Base-by-base conservation (phyloP, 179 eudicot genomes). In the Heliamphora pulchella region DNA sequence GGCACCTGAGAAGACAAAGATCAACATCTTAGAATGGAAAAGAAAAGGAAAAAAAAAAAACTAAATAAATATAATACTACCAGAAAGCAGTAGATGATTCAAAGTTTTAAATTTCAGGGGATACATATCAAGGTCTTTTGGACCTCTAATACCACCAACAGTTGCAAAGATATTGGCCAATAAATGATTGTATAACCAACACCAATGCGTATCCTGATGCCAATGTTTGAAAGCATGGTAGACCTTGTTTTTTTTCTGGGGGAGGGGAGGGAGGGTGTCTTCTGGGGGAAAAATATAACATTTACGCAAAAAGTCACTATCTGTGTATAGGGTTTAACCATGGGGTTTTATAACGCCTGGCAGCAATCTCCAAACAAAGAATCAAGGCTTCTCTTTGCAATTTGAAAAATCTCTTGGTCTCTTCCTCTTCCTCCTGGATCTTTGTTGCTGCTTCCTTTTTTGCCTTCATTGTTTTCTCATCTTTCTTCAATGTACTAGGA, bases 321-420 rank as follows among this genome's bases (percentile, higher is more conserved):
- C 43, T 31, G 84, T 62, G 11, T 41, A 43, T 48, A 6, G 66
- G 54, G 41, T 8, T 81, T 79, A 39, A 96, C 99, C 99, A 96
- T 83, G 98, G 98, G 78, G 81, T 82, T 89, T 87, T 92, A 82
- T 96, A 96, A 77, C 99, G 95, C 81, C 85, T 87, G 47, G 99
- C 96, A 69, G 98, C 99, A 73, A 90, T 91, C 80, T 96, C 98
- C 81, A 96, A 83, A 80, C 96, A 96, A 82, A 80, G 89, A 77
- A 90, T 89, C 87, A 94, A 83, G 68, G 97, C 96, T 85, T 92
- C 93, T 86, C 99, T 88, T 67, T 88, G 91, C 63, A 84, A 82
- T 86, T 83, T 92, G 82, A 94, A 87, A 71, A 82, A 87, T 85
- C 83, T 87, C 87, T 87, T 94, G 50, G 71, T 86, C 84, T 89